A percentile compares a stretch with the other conserved stretches of the same genome.
Conservation (phyloP, 495 filamentous ascomycete genomes). For the Echria macrotheca region DNA sequence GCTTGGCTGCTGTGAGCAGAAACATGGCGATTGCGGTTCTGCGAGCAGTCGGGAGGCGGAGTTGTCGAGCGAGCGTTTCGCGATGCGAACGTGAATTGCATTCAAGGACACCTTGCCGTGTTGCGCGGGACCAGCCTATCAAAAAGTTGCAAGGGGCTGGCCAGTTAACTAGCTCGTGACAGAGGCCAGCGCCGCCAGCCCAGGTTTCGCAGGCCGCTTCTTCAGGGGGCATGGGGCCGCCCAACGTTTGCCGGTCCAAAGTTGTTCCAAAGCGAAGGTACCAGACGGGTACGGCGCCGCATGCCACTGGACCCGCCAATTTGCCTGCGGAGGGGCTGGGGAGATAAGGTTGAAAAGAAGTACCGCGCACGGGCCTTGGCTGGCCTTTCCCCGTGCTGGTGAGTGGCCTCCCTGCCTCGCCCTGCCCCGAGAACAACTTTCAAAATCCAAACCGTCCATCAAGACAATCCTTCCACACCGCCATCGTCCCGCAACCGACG, state of each 20-base stretch:
- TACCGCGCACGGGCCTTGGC: slow-evolving; percentile 19
- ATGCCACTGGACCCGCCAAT: background rate
- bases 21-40: slow-evolving; percentile 22
- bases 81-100: slow-evolving; percentile 10
- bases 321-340: slow-evolving; percentile 10
- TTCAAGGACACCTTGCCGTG: slow-evolving; percentile 25
- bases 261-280: slow-evolving; percentile 20
- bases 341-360: slow-evolving; percentile 25
- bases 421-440: slow-evolving; percentile 35
- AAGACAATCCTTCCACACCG: slow-evolving; percentile 31
- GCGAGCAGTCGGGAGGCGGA: slow-evolving; percentile 10
- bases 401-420: slow-evolving; percentile 20
- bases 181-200: too few species aligned
- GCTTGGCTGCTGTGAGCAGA: slow-evolving; percentile 38
- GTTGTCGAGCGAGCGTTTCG: slow-evolving; percentile 20
- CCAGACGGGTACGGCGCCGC: slow-evolving; percentile 8
- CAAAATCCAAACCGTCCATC: slow-evolving; percentile 32
- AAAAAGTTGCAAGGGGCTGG: too few species aligned
- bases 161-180: slow-evolving; percentile 13
- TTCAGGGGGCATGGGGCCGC: background rate
- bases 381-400: slow-evolving; percentile 6
- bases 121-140: slow-evolving; percentile 15
- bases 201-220: too few species aligned
- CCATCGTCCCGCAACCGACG: slow-evolving; percentile 27
- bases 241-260: slow-evolving; percentile 17